A percentile compares a stretch with the other conserved stretches of the same genome.
Evolutionary conservation across 352 stramenopile species (phyloP).

Genomic region (Globisporangium parvum): DNA sequence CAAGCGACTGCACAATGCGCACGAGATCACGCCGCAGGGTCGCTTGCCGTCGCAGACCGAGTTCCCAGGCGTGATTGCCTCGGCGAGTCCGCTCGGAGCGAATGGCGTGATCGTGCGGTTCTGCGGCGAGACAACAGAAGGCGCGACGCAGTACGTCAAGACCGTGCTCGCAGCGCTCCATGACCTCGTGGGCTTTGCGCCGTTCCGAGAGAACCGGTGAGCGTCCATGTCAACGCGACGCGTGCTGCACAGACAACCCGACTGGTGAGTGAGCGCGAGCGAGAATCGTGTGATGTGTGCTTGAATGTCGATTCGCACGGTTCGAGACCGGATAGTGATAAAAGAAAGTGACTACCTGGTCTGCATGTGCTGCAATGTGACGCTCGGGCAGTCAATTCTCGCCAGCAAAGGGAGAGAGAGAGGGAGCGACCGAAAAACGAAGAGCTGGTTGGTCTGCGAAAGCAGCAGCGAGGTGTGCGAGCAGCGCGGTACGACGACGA

Average conservation of each 20-base stretch:
- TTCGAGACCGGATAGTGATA: neutral
- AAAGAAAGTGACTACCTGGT: conserved; percentile 1
- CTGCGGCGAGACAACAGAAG: conserved; percentile 55
- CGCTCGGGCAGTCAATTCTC: neutral
- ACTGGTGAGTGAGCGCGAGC: neutral
- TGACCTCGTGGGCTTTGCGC: conserved; percentile 49
- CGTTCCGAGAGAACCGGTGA: conserved; percentile 74
- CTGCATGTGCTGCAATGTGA: neutral
- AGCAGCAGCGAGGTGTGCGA: too few species aligned
- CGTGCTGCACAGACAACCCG: neutral
- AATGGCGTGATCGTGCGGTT: conserved; percentile 74
- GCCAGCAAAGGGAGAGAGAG: neutral
- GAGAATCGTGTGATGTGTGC: too few species aligned
- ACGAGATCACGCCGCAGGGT: conserved; percentile 70
- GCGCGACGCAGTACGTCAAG: conserved; percentile 52
- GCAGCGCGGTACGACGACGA: too few species aligned
- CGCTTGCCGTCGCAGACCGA: conserved; percentile 39
- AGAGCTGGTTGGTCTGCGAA: too few species aligned
- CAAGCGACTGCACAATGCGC: conserved; percentile 63
- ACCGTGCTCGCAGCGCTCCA: conserved; percentile 50
- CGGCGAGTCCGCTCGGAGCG: conserved; percentile 56
- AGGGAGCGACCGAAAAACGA: too few species aligned
- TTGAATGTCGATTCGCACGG: neutral
- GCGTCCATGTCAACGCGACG: neutral
- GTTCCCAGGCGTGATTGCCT: conserved; percentile 52